Evolutionary conservation across 441 rosid species (phyloP).

Genomic region (Monsonia emarginata): DNA sequence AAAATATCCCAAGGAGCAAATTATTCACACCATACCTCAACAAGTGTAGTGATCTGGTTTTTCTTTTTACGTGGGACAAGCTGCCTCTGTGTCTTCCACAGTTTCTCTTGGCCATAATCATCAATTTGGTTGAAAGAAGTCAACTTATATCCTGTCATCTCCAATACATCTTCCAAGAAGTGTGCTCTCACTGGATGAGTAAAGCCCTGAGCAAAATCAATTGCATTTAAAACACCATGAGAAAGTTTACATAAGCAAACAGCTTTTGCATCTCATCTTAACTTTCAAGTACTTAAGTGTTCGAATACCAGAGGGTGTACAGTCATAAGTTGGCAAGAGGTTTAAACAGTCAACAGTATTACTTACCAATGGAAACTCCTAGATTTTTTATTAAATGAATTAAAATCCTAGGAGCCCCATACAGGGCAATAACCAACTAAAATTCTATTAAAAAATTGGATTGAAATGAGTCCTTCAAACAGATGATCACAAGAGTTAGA

Average conservation of each 20-base stretch:
- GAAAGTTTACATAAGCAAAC: not conserved
- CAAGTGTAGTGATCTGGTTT: constrained; percentile 83
- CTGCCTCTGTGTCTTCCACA: constrained; percentile 97
- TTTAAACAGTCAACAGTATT: not conserved
- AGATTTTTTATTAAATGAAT: no score
- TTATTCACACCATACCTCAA: constrained; percentile 53
- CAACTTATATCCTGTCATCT: constrained; percentile 80
- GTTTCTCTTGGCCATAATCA: constrained; percentile 95
- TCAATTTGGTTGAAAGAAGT: constrained; percentile 87
- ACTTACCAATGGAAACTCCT: not conserved
- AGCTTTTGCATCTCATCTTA: not conserved
- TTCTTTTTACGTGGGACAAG: constrained; percentile 80
- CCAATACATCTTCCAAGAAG: constrained; percentile 82
- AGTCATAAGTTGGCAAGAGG: not conserved
- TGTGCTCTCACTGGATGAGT: constrained; percentile 74
- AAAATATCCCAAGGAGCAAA: not conserved
- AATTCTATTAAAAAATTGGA: constrained; percentile 1
- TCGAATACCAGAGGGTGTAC: not conserved
- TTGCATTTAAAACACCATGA: not conserved
- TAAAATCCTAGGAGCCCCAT: not conserved
- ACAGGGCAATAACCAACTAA: not conserved
- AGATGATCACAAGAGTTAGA: constrained; percentile 2
- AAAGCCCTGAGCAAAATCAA: constrained; percentile 54
- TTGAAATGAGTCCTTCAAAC: not conserved
- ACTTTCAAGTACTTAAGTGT: constrained; percentile 3